Conservation (phyloP, 305 asterid genomes). For the Salvia sclarea region DNA sequence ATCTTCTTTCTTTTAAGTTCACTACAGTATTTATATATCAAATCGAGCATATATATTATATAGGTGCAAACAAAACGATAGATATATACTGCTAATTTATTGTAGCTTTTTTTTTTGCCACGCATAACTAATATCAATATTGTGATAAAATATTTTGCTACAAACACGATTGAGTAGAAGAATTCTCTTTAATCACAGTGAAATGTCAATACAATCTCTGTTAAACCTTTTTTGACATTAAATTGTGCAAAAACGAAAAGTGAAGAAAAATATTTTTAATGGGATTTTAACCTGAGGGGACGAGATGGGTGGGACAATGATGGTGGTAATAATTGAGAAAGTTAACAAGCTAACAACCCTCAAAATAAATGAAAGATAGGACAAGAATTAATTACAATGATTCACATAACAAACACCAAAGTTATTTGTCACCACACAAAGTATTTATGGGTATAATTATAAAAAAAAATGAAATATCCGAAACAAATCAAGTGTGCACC, state of each 20-base stretch:
- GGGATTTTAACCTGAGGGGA: constrained; percentile 13
- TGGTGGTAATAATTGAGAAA: constrained; percentile 47
- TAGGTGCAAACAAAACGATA: too few species aligned
- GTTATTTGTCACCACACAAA: constrained; percentile 31
- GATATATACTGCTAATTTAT: too few species aligned
- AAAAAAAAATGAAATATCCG: constrained; percentile 18
- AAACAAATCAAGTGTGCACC: constrained; percentile 41
- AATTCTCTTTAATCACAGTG: neutral
- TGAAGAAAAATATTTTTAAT: neutral
- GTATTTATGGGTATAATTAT: constrained; percentile 27
- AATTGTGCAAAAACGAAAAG: neutral
- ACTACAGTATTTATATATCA: too few species aligned
- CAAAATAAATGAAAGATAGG: constrained; percentile 33
- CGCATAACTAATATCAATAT: neutral
- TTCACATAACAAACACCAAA: constrained; percentile 38
- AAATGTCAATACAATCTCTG: neutral
- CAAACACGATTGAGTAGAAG: neutral
- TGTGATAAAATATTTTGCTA: neutral
- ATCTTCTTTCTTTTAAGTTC: too few species aligned
- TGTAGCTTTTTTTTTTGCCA: neutral
- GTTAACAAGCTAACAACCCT: constrained; percentile 41
- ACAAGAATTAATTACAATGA: constrained; percentile 50
- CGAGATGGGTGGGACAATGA: constrained; percentile 42
- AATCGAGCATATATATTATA: too few species aligned
- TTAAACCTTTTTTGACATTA: neutral